A percentile compares a stretch with the other conserved stretches of the same genome.
phyloP scores from a whole-genome alignment of 345 rosid genomes.

The Moringa oleifera region DNA sequence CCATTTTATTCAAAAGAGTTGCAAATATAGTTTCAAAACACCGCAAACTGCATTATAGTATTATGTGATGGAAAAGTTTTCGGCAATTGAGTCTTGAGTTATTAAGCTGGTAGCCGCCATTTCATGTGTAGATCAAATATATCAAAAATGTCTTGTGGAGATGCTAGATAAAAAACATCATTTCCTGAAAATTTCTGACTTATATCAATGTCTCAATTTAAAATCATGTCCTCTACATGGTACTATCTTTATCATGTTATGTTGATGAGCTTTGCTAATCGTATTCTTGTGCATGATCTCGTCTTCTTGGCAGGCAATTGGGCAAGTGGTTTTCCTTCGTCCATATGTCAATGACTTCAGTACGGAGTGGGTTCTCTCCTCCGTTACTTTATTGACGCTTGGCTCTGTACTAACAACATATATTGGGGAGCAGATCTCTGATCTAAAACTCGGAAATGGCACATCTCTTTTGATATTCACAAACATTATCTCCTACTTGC shows the following conservation, averaged over 20 bases:
- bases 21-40: neutral
- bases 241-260: neutral
- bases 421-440: conserved; percentile 85
- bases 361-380: conserved; percentile 77
- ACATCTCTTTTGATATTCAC: conserved; percentile 92
- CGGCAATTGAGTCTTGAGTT: too few species aligned
- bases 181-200: neutral
- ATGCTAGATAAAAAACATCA: neutral
- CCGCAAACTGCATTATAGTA: neutral
- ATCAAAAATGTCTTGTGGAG: too few species aligned
- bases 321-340: conserved; percentile 87
- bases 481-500: conserved; percentile 92
- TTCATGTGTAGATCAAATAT: neutral
- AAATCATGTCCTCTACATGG: neutral
- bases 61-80: neutral
- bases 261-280: neutral
- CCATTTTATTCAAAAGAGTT: too few species aligned
- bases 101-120: too few species aligned
- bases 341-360: conserved; percentile 89
- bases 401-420: conserved; percentile 86
- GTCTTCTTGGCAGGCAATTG: conserved; percentile 60
- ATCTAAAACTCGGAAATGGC: conserved; percentile 95
- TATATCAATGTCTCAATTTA: neutral
- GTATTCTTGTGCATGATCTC: neutral
- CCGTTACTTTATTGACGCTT: conserved; percentile 73